Conservation (phyloP, 768 basidiomycete species). For the Ramaria rubella region DNA sequence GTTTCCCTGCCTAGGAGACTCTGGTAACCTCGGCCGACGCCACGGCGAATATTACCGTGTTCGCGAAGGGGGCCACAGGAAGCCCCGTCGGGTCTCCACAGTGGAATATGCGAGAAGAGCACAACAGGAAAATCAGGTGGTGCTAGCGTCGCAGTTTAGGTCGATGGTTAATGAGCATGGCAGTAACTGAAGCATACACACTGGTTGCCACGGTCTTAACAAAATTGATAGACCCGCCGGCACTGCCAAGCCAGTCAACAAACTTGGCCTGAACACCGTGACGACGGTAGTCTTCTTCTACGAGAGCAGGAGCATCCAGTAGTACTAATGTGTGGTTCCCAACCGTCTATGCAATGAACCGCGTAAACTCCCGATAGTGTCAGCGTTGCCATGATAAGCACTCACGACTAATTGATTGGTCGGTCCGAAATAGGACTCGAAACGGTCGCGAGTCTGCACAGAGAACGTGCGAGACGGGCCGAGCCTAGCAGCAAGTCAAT, state of each 20-base stretch:
- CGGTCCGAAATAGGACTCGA: constrained; percentile 68
- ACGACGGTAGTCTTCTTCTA: constrained; percentile 65
- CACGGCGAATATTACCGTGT: constrained; percentile 62
- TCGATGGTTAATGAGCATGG: constrained; percentile 1
- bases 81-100: constrained; percentile 61
- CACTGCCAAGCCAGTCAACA: constrained; percentile 44
- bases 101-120: constrained; percentile 85
- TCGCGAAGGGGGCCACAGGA: constrained; percentile 77
- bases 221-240: constrained; percentile 49
- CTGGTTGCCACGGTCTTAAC: constrained; percentile 38
- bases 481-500: constrained; percentile 32
- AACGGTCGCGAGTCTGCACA: constrained; percentile 50
- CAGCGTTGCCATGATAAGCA: constrained; percentile 10
- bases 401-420: constrained; percentile 51
- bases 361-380: not conserved
- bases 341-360: constrained; percentile 25
- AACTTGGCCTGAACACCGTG: constrained; percentile 33
- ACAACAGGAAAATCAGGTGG: constrained; percentile 44
- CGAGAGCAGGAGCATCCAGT: constrained; percentile 65
- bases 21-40: constrained; percentile 75
- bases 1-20: constrained; percentile 70
- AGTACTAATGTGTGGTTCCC: constrained; percentile 70
- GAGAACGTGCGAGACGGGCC: constrained; percentile 39
- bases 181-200: constrained; percentile 31
- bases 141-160: constrained; percentile 25